phyloP scores from a whole-genome alignment of 257 asterid species.

The Solanum sitiens region DNA sequence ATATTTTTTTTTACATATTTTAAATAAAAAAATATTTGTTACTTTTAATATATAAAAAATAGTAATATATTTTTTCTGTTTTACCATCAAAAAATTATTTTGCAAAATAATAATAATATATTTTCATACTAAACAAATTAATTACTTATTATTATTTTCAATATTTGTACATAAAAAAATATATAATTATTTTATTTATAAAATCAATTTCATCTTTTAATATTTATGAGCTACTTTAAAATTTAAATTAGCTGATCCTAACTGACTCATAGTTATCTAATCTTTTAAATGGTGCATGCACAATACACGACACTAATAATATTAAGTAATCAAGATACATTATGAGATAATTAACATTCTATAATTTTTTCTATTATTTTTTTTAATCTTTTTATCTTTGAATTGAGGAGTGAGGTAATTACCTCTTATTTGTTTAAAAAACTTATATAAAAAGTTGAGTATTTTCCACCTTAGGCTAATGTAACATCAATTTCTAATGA shows the following conservation, averaged over 20 bases:
- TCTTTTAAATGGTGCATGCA: neutral
- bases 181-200: neutral
- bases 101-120: too few relatives aligned
- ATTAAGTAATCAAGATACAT: neutral
- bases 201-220: neutral
- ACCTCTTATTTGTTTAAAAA: neutral
- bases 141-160: too few relatives aligned
- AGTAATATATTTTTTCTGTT: too few relatives aligned
- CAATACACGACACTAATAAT: neutral
- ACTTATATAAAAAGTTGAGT: neutral
- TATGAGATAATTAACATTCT: neutral
- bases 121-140: too few relatives aligned
- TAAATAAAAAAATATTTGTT: too few relatives aligned
- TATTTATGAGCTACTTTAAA: neutral
- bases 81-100: neutral
- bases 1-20: too few relatives aligned
- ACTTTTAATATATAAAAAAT: too few relatives aligned
- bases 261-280: neutral
- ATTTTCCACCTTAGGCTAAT: neutral
- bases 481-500: neutral
- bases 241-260: neutral
- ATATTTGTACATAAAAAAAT: too few relatives aligned
- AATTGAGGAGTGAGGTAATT: neutral
- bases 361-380: neutral
- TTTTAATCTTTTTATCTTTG: neutral